Evolutionary conservation across 2,329 filamentous ascomycete species (phyloP).

Genomic region (Pezicula carpinea): DNA sequence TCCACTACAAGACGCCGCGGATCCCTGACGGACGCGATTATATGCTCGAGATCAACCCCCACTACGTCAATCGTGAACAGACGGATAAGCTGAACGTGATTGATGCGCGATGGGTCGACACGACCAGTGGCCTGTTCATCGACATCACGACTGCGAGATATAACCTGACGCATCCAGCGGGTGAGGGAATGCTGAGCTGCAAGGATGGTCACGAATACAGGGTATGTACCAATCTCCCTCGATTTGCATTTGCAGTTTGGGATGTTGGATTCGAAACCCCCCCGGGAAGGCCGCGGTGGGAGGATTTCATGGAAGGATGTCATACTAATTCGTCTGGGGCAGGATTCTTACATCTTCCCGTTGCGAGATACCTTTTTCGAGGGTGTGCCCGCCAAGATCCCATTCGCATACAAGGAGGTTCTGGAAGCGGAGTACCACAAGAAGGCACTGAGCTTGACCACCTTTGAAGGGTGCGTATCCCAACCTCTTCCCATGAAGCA

Average conservation of each 20-base stretch:
- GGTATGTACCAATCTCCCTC: slow-evolving; percentile 25
- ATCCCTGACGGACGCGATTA: slow-evolving; percentile 46
- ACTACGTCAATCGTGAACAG: slow-evolving; percentile 56
- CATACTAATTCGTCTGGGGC: neutral
- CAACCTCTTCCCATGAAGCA: neutral
- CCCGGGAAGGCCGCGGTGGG: too few species aligned
- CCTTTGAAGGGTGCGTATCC: slow-evolving; percentile 46
- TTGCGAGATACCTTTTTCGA: slow-evolving; percentile 66
- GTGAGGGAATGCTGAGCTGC: slow-evolving; percentile 41
- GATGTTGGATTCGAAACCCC: neutral
- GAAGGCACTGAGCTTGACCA: slow-evolving; percentile 44
- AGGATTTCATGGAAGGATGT: neutral
- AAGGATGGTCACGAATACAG: slow-evolving; percentile 48
- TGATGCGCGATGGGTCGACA: slow-evolving; percentile 80
- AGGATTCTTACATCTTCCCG: slow-evolving; percentile 61
- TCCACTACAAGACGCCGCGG: slow-evolving; percentile 27
- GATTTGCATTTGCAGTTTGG: too few species aligned
- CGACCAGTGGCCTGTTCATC: slow-evolving; percentile 70
- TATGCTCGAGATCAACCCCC: slow-evolving; percentile 73
- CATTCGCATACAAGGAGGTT: slow-evolving; percentile 55
- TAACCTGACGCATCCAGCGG: slow-evolving; percentile 34
- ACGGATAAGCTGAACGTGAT: slow-evolving; percentile 73
- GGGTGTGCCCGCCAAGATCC: slow-evolving; percentile 60
- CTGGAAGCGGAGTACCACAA: slow-evolving; percentile 53
- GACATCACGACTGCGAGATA: slow-evolving; percentile 72